These are phyloP conservation scores for Cocos nucifera DNA, from an alignment of 176 grass and related monocot species.

Conservation along the genomic window DNA sequence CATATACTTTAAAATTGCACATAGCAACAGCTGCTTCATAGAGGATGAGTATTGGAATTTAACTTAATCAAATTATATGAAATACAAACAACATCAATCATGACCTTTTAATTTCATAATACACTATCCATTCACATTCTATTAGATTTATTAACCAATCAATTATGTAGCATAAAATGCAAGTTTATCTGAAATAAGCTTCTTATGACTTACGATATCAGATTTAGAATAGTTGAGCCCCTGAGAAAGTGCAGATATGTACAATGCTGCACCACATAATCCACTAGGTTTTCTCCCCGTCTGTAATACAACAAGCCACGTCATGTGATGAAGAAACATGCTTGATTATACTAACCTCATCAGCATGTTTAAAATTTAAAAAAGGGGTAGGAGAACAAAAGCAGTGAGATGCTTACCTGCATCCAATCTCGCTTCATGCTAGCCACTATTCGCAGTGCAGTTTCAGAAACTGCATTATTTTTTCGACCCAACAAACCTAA, in stretches of 20 bases:
- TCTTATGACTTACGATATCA: conserved; percentile 55
- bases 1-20: too few species aligned
- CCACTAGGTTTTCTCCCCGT: conserved; percentile 90
- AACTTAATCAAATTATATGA: too few species aligned
- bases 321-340: too few species aligned
- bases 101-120: too few species aligned
- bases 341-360: too few species aligned
- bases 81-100: too few species aligned
- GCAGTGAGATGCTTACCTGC: conserved; percentile 41
- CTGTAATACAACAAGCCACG: conserved; percentile 27
- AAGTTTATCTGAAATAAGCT: too few species aligned
- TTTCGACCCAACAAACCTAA: conserved; percentile 61
- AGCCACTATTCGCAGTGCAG: conserved; percentile 68
- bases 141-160: too few species aligned
- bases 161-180: too few species aligned
- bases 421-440: conserved; percentile 94
- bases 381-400: conserved; percentile 13
- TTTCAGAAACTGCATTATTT: conserved; percentile 50
- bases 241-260: conserved; percentile 70
- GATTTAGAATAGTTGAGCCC: conserved; percentile 61
- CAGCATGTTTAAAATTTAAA: conserved; percentile 4
- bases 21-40: too few species aligned
- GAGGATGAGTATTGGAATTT: too few species aligned
- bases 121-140: too few species aligned
- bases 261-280: conserved; percentile 91